Percentiles rank a stretch among this genome's conserved stretches.
Conservation (phyloP, 805 yeast genomes). For the Candida pini region DNA sequence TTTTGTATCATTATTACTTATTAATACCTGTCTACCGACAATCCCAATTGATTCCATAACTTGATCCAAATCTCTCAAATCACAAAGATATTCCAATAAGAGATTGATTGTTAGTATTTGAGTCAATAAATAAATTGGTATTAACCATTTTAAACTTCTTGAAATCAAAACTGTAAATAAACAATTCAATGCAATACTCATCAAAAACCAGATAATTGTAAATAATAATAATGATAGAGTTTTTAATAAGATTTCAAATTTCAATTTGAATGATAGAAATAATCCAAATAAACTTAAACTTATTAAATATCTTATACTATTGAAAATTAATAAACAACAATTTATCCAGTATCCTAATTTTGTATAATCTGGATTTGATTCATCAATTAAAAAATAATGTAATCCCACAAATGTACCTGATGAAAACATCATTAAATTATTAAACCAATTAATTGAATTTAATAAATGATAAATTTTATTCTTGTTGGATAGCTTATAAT, state of each 20-base stretch:
- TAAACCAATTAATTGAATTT: not conserved
- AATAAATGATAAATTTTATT: not conserved
- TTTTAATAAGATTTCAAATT: slow-evolving; percentile 39
- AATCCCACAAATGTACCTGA: slow-evolving; percentile 1
- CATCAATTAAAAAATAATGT: slow-evolving; percentile 1
- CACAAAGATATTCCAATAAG: slow-evolving; percentile 63
- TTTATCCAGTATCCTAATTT: slow-evolving; percentile 25
- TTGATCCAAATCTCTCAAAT: slow-evolving; percentile 45
- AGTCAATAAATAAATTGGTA: slow-evolving; percentile 38
- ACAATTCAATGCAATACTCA: slow-evolving; percentile 30
- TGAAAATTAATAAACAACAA: slow-evolving; percentile 25
- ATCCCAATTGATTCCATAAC: slow-evolving; percentile 50
- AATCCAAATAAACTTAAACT: slow-evolving; percentile 27
- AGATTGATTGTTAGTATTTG: slow-evolving; percentile 46
- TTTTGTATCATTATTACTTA: not conserved
- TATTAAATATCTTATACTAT: slow-evolving; percentile 27
- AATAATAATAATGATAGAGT: slow-evolving; percentile 43
- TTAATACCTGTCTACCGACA: slow-evolving; percentile 52
- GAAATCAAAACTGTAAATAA: slow-evolving; percentile 23
- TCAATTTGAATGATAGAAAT: slow-evolving; percentile 36
- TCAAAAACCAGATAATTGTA: slow-evolving; percentile 32
- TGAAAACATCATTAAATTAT: not conserved
- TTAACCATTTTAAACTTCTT: slow-evolving; percentile 45
- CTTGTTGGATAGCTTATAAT: no score
- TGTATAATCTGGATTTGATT: not conserved